phyloP scores from a whole-genome alignment of 2,329 filamentous ascomycete genomes.

The Niveomyces coronatus region DNA sequence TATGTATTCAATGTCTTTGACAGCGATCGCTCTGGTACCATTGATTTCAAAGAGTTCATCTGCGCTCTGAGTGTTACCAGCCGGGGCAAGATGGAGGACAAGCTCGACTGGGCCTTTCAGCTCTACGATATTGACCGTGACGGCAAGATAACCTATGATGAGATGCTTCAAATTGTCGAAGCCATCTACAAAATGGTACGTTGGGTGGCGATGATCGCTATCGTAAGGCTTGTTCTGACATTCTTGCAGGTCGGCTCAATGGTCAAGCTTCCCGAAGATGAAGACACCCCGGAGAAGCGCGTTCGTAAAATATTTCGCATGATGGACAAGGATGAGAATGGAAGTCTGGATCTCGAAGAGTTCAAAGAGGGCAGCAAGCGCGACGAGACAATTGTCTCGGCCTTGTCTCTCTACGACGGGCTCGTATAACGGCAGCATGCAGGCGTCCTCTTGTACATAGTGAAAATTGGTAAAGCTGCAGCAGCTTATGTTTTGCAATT shows the following conservation, averaged over 20 bases:
- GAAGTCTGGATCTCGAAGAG: slow-evolving; percentile 90
- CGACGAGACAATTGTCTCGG: slow-evolving; percentile 97
- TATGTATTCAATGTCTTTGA: slow-evolving; percentile 99
- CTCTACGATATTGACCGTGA: slow-evolving; percentile 98
- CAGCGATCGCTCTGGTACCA: slow-evolving; percentile 90
- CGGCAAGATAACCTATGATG: slow-evolving; percentile 97
- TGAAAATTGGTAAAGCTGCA: no score
- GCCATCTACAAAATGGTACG: slow-evolving; percentile 99
- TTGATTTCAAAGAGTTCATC: slow-evolving; percentile 99
- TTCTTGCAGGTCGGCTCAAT: slow-evolving; percentile 77
- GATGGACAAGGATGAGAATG: slow-evolving; percentile 99
- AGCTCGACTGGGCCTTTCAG: slow-evolving; percentile 98
- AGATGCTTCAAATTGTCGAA: slow-evolving; percentile 98
- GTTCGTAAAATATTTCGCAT: slow-evolving; percentile 97
- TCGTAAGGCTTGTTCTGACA: no score
- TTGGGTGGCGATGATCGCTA: no score
- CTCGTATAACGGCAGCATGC: slow-evolving; percentile 53
- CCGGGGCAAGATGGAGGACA: slow-evolving; percentile 98
- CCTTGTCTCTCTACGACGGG: slow-evolving; percentile 90
- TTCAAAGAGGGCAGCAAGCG: slow-evolving; percentile 99
- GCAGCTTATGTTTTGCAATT: no score
- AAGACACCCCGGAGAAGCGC: slow-evolving; percentile 97
- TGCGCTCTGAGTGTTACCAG: slow-evolving; percentile 95
- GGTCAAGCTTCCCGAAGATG: slow-evolving; percentile 97
- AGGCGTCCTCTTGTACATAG: no score